phyloP scores from a whole-genome alignment of 805 yeast genomes.

The Metschnikowia lachancei region DNA sequence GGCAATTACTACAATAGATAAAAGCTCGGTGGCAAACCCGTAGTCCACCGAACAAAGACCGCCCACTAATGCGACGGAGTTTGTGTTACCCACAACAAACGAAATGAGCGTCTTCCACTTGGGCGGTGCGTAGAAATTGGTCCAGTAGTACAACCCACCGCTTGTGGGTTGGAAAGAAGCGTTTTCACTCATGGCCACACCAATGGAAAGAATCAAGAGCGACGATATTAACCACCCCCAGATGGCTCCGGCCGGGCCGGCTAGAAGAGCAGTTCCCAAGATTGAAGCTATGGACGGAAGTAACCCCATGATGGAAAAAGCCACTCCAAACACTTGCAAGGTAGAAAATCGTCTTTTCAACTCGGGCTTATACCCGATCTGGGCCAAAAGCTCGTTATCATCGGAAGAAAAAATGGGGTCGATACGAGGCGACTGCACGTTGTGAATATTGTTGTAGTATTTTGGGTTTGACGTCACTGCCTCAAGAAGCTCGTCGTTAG shows the following conservation, averaged over 20 bases:
- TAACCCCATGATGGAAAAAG: constrained; percentile 70
- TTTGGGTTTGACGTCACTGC: constrained; percentile 25
- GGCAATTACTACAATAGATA: constrained; percentile 56
- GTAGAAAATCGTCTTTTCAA: constrained; percentile 58
- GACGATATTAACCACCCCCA: constrained; percentile 75
- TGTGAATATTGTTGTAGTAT: constrained; percentile 29
- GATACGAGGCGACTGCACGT: constrained; percentile 29
- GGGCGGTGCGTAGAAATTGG: constrained; percentile 61
- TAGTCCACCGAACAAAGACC: constrained; percentile 68
- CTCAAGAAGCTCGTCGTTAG: constrained; percentile 24
- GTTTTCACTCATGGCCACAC: constrained; percentile 61
- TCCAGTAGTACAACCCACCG: constrained; percentile 71
- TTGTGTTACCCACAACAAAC: constrained; percentile 59
- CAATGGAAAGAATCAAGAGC: constrained; percentile 54
- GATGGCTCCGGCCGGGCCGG: constrained; percentile 62
- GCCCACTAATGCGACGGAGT: constrained; percentile 63
- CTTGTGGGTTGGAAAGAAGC: constrained; percentile 72
- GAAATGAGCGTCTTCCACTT: constrained; percentile 23
- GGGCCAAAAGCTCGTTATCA: constrained; percentile 40
- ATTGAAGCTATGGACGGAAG: constrained; percentile 62
- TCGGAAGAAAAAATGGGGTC: constrained; percentile 11
- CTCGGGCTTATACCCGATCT: constrained; percentile 72
- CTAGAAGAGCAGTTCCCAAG: constrained; percentile 50
- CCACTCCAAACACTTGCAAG: constrained; percentile 65
- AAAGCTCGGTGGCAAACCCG: constrained; percentile 60